Conservation (phyloP, 768 basidiomycete species). For the Mycena floridula region DNA sequence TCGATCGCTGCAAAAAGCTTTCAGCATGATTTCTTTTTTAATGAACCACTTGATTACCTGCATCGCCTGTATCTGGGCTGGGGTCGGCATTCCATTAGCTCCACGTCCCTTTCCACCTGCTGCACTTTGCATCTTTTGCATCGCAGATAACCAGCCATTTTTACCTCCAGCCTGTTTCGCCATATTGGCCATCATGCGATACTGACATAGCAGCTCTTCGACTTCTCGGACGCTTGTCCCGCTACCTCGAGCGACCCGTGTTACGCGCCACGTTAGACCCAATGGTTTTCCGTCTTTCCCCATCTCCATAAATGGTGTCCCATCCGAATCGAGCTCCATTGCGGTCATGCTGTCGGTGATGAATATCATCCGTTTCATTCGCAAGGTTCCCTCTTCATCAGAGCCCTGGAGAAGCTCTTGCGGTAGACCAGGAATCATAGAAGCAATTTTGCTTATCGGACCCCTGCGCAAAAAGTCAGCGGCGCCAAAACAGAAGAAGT, state of each 20-base stretch:
- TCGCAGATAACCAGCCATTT: conserved; percentile 87
- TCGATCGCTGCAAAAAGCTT: conserved; percentile 76
- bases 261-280: conserved; percentile 87
- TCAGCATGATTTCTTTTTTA: neutral
- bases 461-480: conserved; percentile 53
- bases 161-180: conserved; percentile 97
- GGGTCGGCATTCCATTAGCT: conserved; percentile 83
- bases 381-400: conserved; percentile 85
- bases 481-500: conserved; percentile 7
- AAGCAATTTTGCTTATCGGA: conserved; percentile 97
- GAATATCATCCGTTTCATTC: conserved; percentile 97
- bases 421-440: conserved; percentile 96
- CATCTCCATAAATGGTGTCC: conserved; percentile 80
- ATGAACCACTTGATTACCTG: conserved; percentile 75
- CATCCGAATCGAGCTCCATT: conserved; percentile 91
- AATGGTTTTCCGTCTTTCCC: conserved; percentile 79
- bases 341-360: conserved; percentile 98
- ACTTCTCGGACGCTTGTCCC: conserved; percentile 96
- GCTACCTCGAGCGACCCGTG: conserved; percentile 86
- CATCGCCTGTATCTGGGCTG: conserved; percentile 92
- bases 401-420: conserved; percentile 87
- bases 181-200: conserved; percentile 98
- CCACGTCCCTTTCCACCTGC: conserved; percentile 84
- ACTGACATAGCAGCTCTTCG: conserved; percentile 95
- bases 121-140: conserved; percentile 91